Conservation (phyloP, 495 filamentous ascomycete genomes). For the Neurospora hispaniola region DNA sequence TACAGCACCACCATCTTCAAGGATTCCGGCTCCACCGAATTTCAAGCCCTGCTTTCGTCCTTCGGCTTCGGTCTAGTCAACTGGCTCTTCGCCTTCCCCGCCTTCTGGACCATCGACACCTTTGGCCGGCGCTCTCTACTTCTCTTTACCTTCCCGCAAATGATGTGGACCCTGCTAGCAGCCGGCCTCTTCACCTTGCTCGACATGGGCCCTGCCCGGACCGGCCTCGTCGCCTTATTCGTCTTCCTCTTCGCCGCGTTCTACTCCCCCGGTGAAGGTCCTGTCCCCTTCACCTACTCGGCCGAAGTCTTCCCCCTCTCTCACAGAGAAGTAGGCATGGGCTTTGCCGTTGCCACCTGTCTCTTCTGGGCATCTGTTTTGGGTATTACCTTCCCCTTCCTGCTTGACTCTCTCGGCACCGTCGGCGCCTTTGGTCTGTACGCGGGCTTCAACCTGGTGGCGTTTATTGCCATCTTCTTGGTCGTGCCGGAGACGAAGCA, state of each 20-base stretch:
- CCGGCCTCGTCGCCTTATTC: constrained; percentile 57
- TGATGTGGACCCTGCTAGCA: constrained; percentile 68
- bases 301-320: constrained; percentile 70
- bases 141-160: constrained; percentile 77
- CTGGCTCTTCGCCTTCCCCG: constrained; percentile 75
- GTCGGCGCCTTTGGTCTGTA: constrained; percentile 52
- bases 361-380: constrained; percentile 58
- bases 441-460: constrained; percentile 51
- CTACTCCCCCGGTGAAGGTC: constrained; percentile 71
- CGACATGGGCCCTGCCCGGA: constrained; percentile 34
- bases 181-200: constrained; percentile 64
- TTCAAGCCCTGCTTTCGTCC: constrained; percentile 56
- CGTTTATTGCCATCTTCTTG: constrained; percentile 57
- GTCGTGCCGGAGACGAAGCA: constrained; percentile 60
- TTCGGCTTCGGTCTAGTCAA: constrained; percentile 76
- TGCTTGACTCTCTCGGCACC: constrained; percentile 42
- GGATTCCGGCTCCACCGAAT: constrained; percentile 46
- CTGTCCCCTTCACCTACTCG: constrained; percentile 72
- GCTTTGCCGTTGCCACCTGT: constrained; percentile 58
- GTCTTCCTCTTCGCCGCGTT: constrained; percentile 62
- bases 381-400: constrained; percentile 52
- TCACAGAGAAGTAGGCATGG: constrained; percentile 68
- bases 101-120: constrained; percentile 77
- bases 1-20: constrained; percentile 69
- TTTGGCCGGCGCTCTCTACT: constrained; percentile 68